Conservation (phyloP, 371 early-diverging fungal species). For the Mortierella sp. region DNA sequence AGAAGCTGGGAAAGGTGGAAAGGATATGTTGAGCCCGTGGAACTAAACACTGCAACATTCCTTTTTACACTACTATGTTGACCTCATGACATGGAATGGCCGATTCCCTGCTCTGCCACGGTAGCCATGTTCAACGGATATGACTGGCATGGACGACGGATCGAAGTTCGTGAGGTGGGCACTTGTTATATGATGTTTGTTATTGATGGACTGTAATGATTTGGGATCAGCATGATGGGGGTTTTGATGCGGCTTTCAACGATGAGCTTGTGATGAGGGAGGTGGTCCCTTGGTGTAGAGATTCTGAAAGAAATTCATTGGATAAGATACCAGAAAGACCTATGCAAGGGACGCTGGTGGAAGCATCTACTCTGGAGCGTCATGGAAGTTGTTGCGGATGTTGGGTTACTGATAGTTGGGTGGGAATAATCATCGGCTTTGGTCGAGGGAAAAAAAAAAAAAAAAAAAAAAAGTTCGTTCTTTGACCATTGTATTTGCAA, state of each 20-base stretch:
- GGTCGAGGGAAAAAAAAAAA: no score
- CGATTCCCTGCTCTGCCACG: background rate
- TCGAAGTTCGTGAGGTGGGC: conserved; percentile 86
- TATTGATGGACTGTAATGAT: background rate
- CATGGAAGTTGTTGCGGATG: background rate
- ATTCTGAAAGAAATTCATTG: background rate
- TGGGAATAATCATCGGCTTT: background rate
- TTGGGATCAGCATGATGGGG: background rate
- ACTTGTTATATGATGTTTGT: conserved; percentile 19
- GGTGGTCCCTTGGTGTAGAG: background rate
- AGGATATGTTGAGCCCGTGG: background rate
- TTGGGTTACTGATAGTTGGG: background rate
- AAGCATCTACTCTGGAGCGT: background rate
- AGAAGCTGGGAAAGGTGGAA: background rate
- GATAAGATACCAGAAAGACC: background rate
- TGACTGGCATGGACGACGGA: conserved; percentile 79
- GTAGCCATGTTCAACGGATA: conserved; percentile 78
- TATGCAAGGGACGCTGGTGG: background rate
- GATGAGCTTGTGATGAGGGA: background rate
- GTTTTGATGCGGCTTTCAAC: background rate
- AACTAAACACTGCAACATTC: conserved; percentile 4
- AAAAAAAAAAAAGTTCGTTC: background rate
- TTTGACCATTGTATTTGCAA: background rate
- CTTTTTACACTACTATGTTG: conserved; percentile 7
- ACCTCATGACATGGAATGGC: background rate